Base-by-base conservation (phyloP, 805 yeast species). In the Saccharomycopsis schoenii region DNA sequence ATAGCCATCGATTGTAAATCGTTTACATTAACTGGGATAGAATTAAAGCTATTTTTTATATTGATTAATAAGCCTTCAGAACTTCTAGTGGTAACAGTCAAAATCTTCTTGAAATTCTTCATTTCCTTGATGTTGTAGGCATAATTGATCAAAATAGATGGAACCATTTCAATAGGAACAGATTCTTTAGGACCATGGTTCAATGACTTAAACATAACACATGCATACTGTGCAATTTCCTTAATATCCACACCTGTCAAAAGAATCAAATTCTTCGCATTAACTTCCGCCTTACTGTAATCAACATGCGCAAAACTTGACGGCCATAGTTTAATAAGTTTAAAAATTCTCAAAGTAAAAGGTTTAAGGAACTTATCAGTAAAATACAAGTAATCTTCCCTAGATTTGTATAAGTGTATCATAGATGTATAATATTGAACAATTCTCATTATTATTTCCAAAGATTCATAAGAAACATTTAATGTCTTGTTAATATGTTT, bases 101-200 rank as follows among this genome's bases (percentile, higher is more conserved):
- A 71, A 5, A 84, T 71, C 65, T 80, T 84, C 69, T 86, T 86
- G 77, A 84, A 86, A 42, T 82, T 84, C 65, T 81, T 71, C 11
- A 68, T 66, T 24, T 68, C 80, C 58, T 72, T 70, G 42, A 73
- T 72, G 51, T 71, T 70, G 36, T 71, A 68, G 40, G 83, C 72
- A 2, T 76, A 70, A 11, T 78, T 70, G 12, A 77, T 73, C 58
- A 85, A 71, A 5, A 77, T 72, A 34, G 81, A 73, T 9, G 76
- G 71, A 17, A 82, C 67, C 19, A 86, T 64, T 63, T 79, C 82
- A 57, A 73, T 73, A 1, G 91, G 89, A 47, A 84, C 74, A 0
- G 79, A 69, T 21, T 75, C 67, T 42, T 77, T 72, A 17, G 83
- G 82, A 0, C 87, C 87, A 60, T 80, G 83, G 19, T 76, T 61